Percentiles rank a stretch among this genome's conserved stretches.
Evolutionary conservation across 2,329 filamentous ascomycete species (phyloP).

Genomic region (Sphaerostilbella broomeana): DNA sequence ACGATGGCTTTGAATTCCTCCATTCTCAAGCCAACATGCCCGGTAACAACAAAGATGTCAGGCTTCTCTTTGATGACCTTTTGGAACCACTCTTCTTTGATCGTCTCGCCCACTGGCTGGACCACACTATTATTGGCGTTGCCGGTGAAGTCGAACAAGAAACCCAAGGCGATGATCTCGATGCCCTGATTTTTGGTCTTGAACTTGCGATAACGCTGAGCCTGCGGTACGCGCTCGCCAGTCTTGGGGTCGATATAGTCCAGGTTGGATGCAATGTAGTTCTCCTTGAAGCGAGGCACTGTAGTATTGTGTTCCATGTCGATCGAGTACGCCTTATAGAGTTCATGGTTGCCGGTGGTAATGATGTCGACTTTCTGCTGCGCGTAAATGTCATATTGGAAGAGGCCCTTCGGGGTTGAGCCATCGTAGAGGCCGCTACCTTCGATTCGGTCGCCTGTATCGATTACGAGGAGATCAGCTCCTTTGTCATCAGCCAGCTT

Average conservation of each 20-base stretch:
- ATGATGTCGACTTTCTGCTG: slow-evolving; percentile 79
- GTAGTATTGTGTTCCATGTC: slow-evolving; percentile 72
- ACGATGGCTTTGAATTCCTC: slow-evolving; percentile 72
- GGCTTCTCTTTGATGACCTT: slow-evolving; percentile 76
- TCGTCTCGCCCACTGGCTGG: slow-evolving; percentile 68
- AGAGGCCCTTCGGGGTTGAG: slow-evolving; percentile 79
- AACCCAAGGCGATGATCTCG: slow-evolving; percentile 81
- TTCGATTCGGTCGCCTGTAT: slow-evolving; percentile 90
- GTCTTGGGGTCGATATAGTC: slow-evolving; percentile 74
- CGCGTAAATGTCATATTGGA: slow-evolving; percentile 79
- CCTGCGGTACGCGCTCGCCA: slow-evolving; percentile 66
- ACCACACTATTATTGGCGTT: slow-evolving; percentile 90
- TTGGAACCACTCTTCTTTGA: slow-evolving; percentile 85
- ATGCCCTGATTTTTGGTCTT: slow-evolving; percentile 84
- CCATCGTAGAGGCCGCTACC: slow-evolving; percentile 93
- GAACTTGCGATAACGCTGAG: slow-evolving; percentile 79
- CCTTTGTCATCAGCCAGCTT: slow-evolving; percentile 71
- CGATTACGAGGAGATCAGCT: slow-evolving; percentile 82
- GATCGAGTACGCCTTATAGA: slow-evolving; percentile 76
- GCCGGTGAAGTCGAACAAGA: slow-evolving; percentile 86
- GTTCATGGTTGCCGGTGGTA: slow-evolving; percentile 88
- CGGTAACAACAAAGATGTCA: slow-evolving; percentile 80
- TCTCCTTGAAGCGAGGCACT: slow-evolving; percentile 72
- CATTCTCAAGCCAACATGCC: slow-evolving; percentile 78
- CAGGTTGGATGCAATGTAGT: slow-evolving; percentile 86